Base-by-base conservation (phyloP, 208 protist species). In the Trypanosoma lewisi region DNA sequence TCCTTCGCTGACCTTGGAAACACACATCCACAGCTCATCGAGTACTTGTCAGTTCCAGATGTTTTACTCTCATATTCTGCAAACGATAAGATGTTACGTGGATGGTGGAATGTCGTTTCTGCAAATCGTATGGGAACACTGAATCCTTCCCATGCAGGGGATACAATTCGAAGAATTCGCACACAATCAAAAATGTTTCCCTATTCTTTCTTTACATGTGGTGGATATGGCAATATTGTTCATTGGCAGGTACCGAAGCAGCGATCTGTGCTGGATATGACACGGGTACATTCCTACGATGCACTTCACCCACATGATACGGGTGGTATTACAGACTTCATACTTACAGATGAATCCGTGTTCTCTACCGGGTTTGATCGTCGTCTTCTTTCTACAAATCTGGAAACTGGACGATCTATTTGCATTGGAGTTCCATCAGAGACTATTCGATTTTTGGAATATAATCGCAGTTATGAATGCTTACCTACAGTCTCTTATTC, bases 281-380 rank as follows among this genome's bases (percentile, higher is more conserved):
- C 44, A 2, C 42, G 77, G 9, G 69, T 62, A 42, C 68, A 69
- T n/a, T 60, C 44, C 1, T 87, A 76, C 37, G 44, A 66, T 0
- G 44, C 30, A 19, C 34, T 93, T 28, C 87, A 93, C 66, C 41
- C 63, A 0, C 50, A 56, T 23, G 66, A 77, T 23, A 66, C 52
- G 0, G 87, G 87, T 62, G 87, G 83, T 2, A 61, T 94, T 9
- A 65, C 75, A 0, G 87, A 94, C 63, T 89, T 94, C 70, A 75
- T 75, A 39, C 21, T 91, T 0, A 78, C 53, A 42, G 75, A 75
- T 41, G 50, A 45, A 19, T 62, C 67, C 30, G 28, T 91, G 12
- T 83, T 84, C 63, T 83, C 83, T 42, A 75, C 67, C 25, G 83
- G 83, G 23, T 87, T 85, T 68, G 87, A 94, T 54, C 75, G 67